phyloP scores from a whole-genome alignment of 1,139 yeast genomes.

The Yarrowia galli region DNA sequence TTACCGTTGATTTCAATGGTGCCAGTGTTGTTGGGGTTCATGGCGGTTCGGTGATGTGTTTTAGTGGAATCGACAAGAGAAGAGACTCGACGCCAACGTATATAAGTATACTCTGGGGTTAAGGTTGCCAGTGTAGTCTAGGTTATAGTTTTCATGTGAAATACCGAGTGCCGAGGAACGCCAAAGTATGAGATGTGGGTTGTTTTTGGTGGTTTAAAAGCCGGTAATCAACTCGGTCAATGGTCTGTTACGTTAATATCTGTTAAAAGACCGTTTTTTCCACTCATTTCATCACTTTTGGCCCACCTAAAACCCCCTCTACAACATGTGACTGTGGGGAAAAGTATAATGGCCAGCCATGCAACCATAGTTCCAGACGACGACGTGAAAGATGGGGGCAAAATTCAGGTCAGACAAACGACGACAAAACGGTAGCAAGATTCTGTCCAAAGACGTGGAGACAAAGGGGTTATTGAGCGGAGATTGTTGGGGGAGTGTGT shows the following conservation, averaged over 20 bases:
- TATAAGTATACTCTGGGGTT: conserved; percentile 29
- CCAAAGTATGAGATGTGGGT: no score
- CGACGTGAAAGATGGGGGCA: conserved; percentile 16
- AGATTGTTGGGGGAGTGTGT: no score
- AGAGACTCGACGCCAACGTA: not conserved
- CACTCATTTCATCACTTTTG: no score
- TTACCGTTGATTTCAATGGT: conserved; percentile 37
- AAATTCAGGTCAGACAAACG: not conserved
- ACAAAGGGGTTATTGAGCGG: no score
- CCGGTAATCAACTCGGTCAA: no score
- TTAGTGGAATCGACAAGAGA: no score
- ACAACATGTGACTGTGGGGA: conserved; percentile 33
- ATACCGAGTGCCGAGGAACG: conserved; percentile 36
- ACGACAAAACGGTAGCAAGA: conserved; percentile 10
- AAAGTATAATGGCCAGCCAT: not conserved
- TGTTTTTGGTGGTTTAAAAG: not conserved
- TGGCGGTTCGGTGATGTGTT: not conserved
- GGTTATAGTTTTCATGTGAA: conserved; percentile 27
- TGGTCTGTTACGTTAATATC: no score
- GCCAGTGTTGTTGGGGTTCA: conserved; percentile 36
- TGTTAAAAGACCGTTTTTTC: no score
- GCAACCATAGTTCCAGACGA: conserved; percentile 11
- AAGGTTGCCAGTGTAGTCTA: conserved; percentile 4
- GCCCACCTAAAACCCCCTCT: not conserved
- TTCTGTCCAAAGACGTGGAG: no score